Evolutionary conservation across 768 basidiomycete species (phyloP).

Genomic region (Leccinum sublutescens): DNA sequence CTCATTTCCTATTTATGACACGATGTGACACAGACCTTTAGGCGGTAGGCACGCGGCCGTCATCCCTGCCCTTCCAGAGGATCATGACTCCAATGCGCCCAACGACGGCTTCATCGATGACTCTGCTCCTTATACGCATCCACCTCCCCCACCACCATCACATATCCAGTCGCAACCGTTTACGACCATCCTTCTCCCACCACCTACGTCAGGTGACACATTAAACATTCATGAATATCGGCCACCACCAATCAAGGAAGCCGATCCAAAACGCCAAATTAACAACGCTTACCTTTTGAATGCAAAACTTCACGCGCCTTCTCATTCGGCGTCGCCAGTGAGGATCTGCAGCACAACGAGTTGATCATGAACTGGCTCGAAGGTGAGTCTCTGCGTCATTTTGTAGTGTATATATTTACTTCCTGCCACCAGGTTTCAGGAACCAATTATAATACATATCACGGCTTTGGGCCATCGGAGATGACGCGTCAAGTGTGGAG

Average conservation of each 20-base stretch:
- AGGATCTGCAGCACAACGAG: no score
- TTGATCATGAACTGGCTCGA: no score
- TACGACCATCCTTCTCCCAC: constrained; percentile 33
- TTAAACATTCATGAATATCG: constrained; percentile 34
- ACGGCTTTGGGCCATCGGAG: no score
- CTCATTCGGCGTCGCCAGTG: constrained; percentile 22
- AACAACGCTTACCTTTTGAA: constrained; percentile 12
- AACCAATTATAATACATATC: no score
- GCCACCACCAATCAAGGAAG: constrained; percentile 24
- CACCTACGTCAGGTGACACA: constrained; percentile 26
- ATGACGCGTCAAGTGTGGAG: no score
- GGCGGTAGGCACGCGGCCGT: constrained; percentile 83
- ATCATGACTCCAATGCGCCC: constrained; percentile 49
- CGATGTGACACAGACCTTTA: constrained; percentile 52
- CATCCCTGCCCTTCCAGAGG: constrained; percentile 76
- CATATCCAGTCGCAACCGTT: constrained; percentile 23
- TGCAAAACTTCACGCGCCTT: constrained; percentile 12
- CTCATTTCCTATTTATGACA: constrained; percentile 33
- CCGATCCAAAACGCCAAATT: constrained; percentile 19
- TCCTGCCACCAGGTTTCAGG: no score
- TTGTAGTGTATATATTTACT: no score
- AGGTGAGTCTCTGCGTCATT: no score
- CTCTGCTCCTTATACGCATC: constrained; percentile 18
- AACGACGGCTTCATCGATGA: constrained; percentile 27
- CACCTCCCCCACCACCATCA: constrained; percentile 10